Evolutionary conservation across 441 rosid genomes (phyloP).

Genomic region (Mallotus japonicus): DNA sequence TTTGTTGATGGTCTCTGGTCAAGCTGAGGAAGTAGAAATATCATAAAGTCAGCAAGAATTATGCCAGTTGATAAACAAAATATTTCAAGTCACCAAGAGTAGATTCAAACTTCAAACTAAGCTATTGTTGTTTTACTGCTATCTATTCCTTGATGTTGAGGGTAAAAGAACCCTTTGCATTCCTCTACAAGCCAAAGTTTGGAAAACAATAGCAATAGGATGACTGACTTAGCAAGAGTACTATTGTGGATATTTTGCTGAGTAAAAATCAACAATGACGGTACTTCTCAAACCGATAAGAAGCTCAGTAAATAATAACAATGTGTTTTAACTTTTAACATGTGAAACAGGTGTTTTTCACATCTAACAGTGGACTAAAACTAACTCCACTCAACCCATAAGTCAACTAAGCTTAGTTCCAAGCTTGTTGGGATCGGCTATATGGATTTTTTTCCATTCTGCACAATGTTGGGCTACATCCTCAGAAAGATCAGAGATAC

Average conservation of each 20-base stretch:
- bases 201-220: neutral
- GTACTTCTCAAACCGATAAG: neutral
- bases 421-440: neutral
- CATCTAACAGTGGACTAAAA: neutral
- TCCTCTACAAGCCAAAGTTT: slow-evolving; percentile 2
- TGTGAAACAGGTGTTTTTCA: neutral
- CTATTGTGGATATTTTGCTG: too few species aligned
- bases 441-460: neutral
- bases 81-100: neutral
- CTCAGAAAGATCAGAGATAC: neutral
- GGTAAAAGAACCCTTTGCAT: neutral
- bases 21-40: slow-evolving; percentile 49
- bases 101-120: neutral
- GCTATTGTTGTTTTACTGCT: neutral
- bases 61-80: neutral
- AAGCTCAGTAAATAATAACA: neutral
- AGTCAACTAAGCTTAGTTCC: neutral
- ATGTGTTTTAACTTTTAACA: slow-evolving; percentile 8
- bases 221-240: too few species aligned
- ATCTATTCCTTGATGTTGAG: too few species aligned
- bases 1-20: slow-evolving; percentile 60
- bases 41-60: slow-evolving; percentile 15
- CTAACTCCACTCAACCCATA: neutral
- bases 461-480: neutral
- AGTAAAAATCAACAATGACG: too few species aligned